Conservation (phyloP, 768 basidiomycete species). For the Naganishia onofrii region DNA sequence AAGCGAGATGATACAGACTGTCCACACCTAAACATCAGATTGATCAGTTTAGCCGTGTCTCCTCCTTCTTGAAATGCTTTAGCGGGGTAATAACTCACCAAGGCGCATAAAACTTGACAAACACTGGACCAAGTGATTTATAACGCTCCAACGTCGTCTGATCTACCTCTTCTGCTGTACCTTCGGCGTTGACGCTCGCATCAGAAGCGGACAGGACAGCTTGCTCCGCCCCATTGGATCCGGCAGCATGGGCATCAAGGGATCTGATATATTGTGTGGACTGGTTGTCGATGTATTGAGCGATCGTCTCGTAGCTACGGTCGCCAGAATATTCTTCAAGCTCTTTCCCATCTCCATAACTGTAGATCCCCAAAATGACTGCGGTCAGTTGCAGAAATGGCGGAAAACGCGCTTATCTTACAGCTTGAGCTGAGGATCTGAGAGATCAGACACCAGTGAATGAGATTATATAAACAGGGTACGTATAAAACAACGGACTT, state of each 20-base stretch:
- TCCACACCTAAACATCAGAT: constrained; percentile 64
- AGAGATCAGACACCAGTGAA: not conserved
- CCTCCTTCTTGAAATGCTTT: too few species aligned
- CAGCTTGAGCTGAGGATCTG: constrained; percentile 71
- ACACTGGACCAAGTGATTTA: constrained; percentile 58
- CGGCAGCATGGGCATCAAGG: not conserved
- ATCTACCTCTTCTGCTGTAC: constrained; percentile 50
- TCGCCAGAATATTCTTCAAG: constrained; percentile 61
- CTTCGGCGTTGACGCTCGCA: not conserved
- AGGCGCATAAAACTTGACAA: constrained; percentile 84
- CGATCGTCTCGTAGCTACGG: constrained; percentile 61
- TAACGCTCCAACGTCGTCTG: constrained; percentile 39
- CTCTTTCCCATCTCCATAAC: constrained; percentile 60
- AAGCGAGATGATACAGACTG: constrained; percentile 56
- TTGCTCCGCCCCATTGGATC: not conserved
- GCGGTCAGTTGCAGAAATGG: not conserved
- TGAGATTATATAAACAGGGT: not conserved
- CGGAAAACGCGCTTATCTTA: constrained; percentile 50
- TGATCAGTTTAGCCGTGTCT: not conserved
- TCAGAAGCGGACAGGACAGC: not conserved
- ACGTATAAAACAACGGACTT: constrained; percentile 25
- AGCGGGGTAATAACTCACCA: constrained; percentile 58
- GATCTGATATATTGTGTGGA: constrained; percentile 39
- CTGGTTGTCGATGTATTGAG: constrained; percentile 60
- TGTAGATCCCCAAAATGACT: constrained; percentile 3